phyloP scores from a whole-genome alignment of 1,139 yeast species.

The Candida neerlandica region DNA sequence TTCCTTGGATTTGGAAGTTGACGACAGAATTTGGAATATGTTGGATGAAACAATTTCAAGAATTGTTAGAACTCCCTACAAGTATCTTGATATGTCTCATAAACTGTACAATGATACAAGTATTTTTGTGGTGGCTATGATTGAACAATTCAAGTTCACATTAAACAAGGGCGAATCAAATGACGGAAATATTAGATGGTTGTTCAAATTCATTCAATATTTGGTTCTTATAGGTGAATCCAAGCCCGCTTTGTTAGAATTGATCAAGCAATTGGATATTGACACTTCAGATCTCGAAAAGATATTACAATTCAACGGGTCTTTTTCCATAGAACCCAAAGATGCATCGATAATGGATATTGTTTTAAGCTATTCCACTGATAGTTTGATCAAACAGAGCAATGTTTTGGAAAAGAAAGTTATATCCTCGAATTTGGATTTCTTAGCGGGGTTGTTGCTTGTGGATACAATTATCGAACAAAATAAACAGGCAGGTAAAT shows the following conservation, averaged over 20 bases:
- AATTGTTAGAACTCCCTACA: conserved; percentile 73
- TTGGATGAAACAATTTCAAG: conserved; percentile 77
- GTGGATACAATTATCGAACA: conserved; percentile 27
- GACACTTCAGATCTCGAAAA: conserved; percentile 8
- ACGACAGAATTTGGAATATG: conserved; percentile 47
- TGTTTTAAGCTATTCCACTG: conserved; percentile 19
- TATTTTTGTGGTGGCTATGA: conserved; percentile 64
- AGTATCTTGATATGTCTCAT: conserved; percentile 71
- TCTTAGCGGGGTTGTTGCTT: conserved; percentile 46
- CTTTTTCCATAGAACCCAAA: conserved; percentile 4
- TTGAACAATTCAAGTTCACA: conserved; percentile 74
- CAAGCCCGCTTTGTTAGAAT: conserved; percentile 16
- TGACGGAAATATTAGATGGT: conserved; percentile 48
- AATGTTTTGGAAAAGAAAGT: conserved; percentile 26
- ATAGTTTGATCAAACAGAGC: conserved; percentile 18
- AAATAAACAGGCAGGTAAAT: conserved; percentile 16
- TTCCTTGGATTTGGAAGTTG: conserved; percentile 28
- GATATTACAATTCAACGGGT: conserved; percentile 3
- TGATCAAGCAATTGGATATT: conserved; percentile 14
- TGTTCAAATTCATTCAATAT: conserved; percentile 46
- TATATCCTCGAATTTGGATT: conserved; percentile 50
- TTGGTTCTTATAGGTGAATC: conserved; percentile 60
- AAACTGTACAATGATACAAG: conserved; percentile 47
- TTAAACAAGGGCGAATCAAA: conserved; percentile 27
- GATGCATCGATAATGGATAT: conserved; percentile 19